A percentile compares a stretch with the other conserved stretches of the same genome.
Conservation (phyloP, 352 stramenopile genomes). For the Globisporangium solare region DNA sequence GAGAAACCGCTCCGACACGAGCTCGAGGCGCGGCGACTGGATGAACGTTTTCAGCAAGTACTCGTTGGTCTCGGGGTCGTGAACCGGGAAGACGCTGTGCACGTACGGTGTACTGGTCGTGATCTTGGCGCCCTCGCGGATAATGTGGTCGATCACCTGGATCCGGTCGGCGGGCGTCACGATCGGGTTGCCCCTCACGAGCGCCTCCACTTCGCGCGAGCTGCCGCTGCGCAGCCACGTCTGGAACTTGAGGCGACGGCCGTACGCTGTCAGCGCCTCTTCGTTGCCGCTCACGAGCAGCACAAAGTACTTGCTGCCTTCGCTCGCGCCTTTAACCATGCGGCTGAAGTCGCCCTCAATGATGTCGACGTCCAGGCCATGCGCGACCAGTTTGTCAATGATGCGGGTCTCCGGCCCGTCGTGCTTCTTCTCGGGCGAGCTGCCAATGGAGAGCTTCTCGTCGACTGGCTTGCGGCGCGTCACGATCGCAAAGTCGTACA, state of each 20-base stretch:
- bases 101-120: slow-evolving; percentile 46
- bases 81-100: slow-evolving; percentile 74
- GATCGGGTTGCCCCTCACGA: slow-evolving; percentile 49
- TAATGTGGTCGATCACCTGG: slow-evolving; percentile 81
- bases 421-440: slow-evolving; percentile 18
- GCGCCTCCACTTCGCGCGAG: slow-evolving; percentile 62
- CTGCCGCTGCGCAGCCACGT: slow-evolving; percentile 74
- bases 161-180: slow-evolving; percentile 74
- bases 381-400: slow-evolving; percentile 57
- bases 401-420: slow-evolving; percentile 35
- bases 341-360: slow-evolving; percentile 69
- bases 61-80: slow-evolving; percentile 64
- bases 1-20: slow-evolving; percentile 53
- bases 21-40: slow-evolving; percentile 59
- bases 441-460: slow-evolving; percentile 14
- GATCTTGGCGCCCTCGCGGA: slow-evolving; percentile 66
- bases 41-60: slow-evolving; percentile 75
- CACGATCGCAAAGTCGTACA: slow-evolving; percentile 77
- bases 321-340: slow-evolving; percentile 14
- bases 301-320: slow-evolving; percentile 66
- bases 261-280: slow-evolving; percentile 55
- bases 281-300: slow-evolving; percentile 67
- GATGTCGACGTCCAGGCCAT: slow-evolving; percentile 66
- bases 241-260: slow-evolving; percentile 58
- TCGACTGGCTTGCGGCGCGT: slow-evolving; percentile 38